phyloP scores from a whole-genome alignment of 2,329 filamentous ascomycete species.

The Cyphellophora europaea region DNA sequence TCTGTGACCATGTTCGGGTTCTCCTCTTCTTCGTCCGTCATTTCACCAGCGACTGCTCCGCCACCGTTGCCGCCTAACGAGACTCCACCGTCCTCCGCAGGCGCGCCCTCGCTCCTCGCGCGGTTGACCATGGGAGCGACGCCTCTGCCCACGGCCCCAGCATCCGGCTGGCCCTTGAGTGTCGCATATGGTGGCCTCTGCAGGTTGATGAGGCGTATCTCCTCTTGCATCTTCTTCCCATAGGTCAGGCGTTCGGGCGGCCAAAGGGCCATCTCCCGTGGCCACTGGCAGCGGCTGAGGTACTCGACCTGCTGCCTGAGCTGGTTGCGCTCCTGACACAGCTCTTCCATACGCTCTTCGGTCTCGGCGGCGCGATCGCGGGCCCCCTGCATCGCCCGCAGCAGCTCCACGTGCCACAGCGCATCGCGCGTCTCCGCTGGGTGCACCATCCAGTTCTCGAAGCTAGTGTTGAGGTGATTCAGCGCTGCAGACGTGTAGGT shows the following conservation, averaged over 20 bases:
- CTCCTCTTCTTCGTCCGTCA: constrained; percentile 1
- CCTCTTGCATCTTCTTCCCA: constrained; percentile 19
- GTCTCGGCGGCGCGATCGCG: constrained; percentile 32
- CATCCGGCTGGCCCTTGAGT: no score
- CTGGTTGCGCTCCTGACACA: constrained; percentile 39
- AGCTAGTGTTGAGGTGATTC: constrained; percentile 69
- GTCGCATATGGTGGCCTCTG: constrained; percentile 6
- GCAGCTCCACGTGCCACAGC: constrained; percentile 37
- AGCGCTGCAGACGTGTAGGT: constrained; percentile 58
- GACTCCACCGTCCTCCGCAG: background rate
- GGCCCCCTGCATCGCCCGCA: constrained; percentile 36
- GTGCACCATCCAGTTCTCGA: constrained; percentile 64
- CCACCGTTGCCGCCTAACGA: background rate
- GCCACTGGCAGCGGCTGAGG: constrained; percentile 38
- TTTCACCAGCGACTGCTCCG: constrained; percentile 2
- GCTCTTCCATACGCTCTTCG: constrained; percentile 32
- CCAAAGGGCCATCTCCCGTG: constrained; percentile 38
- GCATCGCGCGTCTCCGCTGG: constrained; percentile 38
- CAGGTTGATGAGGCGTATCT: constrained; percentile 12
- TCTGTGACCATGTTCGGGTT: constrained; percentile 5
- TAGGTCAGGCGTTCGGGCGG: constrained; percentile 34
- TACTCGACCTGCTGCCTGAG: constrained; percentile 38
- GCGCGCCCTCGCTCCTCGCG: background rate
- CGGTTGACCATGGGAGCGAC: no score
- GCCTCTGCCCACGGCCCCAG: constrained; percentile 1